Conservation (phyloP, 306 rosid genomes). For the Rosa chinensis region DNA sequence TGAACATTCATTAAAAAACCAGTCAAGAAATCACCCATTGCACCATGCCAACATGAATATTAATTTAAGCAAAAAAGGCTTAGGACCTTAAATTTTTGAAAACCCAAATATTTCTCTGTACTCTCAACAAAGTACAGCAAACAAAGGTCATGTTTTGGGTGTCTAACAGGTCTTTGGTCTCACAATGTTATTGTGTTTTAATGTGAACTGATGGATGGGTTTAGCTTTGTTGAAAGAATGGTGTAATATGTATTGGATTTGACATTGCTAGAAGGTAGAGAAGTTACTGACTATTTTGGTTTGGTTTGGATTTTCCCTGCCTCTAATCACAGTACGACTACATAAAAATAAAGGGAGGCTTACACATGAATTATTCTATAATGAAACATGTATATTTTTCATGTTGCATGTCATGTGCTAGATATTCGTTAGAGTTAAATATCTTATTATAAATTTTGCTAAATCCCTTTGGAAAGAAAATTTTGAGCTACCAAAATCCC, state of each 20-base stretch:
- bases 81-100: background rate
- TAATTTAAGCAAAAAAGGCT: background rate
- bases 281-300: background rate
- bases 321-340: background rate
- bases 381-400: background rate
- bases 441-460: background rate
- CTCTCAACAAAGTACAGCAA: background rate
- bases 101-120: background rate
- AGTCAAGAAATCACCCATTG: slow-evolving; percentile 12
- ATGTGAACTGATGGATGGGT: no score
- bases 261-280: background rate
- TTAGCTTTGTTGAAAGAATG: no score
- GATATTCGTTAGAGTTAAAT: background rate
- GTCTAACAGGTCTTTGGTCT: background rate
- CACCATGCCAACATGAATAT: background rate
- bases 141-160: background rate
- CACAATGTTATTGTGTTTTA: background rate
- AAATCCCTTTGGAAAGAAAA: background rate
- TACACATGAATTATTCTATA: background rate
- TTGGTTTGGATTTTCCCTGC: background rate
- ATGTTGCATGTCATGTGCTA: background rate
- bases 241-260: background rate
- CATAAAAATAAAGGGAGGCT: background rate
- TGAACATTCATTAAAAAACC: slow-evolving; percentile 33
- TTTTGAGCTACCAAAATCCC: background rate